A percentile compares a stretch with the other conserved stretches of the same genome.
Conservation (phyloP, 2,329 filamentous ascomycete genomes). For the Chaetoscypha palmicola region DNA sequence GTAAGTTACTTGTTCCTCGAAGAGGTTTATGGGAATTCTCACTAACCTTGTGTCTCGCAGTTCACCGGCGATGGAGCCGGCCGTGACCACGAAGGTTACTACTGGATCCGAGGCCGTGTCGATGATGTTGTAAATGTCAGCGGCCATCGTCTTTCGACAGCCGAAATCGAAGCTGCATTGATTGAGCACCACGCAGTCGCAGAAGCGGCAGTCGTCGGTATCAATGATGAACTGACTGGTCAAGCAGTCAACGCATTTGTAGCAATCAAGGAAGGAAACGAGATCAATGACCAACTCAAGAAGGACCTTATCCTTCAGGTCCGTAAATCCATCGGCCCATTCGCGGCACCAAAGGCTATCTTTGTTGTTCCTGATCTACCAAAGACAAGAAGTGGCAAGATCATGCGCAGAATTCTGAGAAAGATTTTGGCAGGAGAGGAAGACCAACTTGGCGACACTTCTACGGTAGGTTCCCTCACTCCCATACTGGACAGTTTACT, state of each 20-base stretch:
- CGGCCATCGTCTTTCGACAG: slow-evolving; percentile 90
- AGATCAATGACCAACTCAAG: slow-evolving; percentile 69
- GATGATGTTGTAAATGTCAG: slow-evolving; percentile 98
- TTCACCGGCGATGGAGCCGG: slow-evolving; percentile 92
- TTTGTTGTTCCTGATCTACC: slow-evolving; percentile 88
- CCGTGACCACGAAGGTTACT: slow-evolving; percentile 96
- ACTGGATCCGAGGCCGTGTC: slow-evolving; percentile 98
- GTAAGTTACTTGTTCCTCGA: slow-evolving; percentile 51
- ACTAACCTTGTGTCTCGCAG: slow-evolving; percentile 34
- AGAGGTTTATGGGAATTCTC: slow-evolving; percentile 7
- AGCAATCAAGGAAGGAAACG: slow-evolving; percentile 77
- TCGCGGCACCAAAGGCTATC: slow-evolving; percentile 91
- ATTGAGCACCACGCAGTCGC: slow-evolving; percentile 86
- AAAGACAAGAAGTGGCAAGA: slow-evolving; percentile 97
- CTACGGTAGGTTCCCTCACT: slow-evolving; percentile 53
- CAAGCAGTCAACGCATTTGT: slow-evolving; percentile 98
- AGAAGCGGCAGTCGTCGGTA: slow-evolving; percentile 91
- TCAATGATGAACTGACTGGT: slow-evolving; percentile 87
- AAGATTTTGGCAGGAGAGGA: slow-evolving; percentile 98
- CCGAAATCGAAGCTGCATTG: slow-evolving; percentile 94
- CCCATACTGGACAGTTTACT: background rate
- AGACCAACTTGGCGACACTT: slow-evolving; percentile 89
- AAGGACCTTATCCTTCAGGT: slow-evolving; percentile 95
- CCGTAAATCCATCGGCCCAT: slow-evolving; percentile 93
- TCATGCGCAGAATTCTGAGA: slow-evolving; percentile 92